Evolutionary conservation across 306 rosid genomes (phyloP).

Genomic region (Malus fusca): DNA sequence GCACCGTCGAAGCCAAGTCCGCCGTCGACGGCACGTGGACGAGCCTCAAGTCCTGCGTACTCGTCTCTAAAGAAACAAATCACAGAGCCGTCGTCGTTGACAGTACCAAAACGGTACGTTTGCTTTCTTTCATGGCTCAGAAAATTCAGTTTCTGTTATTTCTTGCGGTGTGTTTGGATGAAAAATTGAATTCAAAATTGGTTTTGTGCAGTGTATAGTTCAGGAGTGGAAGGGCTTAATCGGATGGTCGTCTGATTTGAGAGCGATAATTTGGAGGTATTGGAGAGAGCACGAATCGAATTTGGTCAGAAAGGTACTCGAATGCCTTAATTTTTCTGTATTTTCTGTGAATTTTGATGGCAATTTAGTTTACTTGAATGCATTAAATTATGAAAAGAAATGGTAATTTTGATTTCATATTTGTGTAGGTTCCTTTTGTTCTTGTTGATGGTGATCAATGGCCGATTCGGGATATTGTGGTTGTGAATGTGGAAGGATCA

Average conservation of each 20-base stretch:
- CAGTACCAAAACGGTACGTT: constrained; percentile 62
- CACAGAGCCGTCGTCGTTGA: constrained; percentile 66
- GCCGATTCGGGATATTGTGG: constrained; percentile 35
- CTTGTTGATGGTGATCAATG: constrained; percentile 48
- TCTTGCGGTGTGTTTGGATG: not conserved
- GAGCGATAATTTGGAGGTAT: constrained; percentile 50
- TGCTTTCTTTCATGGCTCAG: not conserved
- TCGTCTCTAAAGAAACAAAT: constrained; percentile 58
- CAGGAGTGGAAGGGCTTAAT: constrained; percentile 80
- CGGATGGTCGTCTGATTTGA: constrained; percentile 85
- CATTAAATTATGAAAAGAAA: not conserved
- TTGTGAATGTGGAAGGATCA: constrained; percentile 64
- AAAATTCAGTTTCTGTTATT: not conserved
- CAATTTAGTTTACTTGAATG: not conserved
- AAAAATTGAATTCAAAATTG: not conserved
- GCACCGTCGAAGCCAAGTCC: constrained; percentile 63
- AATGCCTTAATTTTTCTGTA: not conserved
- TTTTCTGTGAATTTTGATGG: constrained; percentile 4
- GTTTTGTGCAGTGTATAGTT: constrained; percentile 54
- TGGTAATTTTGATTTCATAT: not conserved
- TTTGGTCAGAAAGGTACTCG: constrained; percentile 51
- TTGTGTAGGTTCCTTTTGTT: constrained; percentile 71
- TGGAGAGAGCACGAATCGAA: constrained; percentile 60
- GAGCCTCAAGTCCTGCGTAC: constrained; percentile 27
- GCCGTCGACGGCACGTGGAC: constrained; percentile 53